Evolutionary conservation across 176 grass and related monocot genomes (phyloP).

Genomic region (Ananas comosus): DNA sequence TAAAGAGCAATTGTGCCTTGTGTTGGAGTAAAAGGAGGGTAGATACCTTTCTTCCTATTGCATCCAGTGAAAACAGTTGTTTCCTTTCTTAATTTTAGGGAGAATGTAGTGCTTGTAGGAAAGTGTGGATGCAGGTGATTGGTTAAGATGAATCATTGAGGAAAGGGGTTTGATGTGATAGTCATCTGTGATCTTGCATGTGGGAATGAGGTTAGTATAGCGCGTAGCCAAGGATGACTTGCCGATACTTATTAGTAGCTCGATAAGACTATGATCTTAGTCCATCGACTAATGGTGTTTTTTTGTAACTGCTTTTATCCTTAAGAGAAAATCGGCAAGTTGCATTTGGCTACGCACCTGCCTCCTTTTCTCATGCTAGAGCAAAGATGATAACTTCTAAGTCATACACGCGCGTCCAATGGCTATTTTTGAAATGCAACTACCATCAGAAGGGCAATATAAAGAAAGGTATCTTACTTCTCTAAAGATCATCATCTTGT

Average conservation of each 20-base stretch:
- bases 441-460: not conserved
- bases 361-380: conserved; percentile 80
- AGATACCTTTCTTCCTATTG: conserved; percentile 2
- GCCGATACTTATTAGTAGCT: conserved; percentile 22
- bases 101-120: conserved; percentile 1
- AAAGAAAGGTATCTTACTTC: not conserved
- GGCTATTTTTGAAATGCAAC: not conserved
- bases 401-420: not conserved
- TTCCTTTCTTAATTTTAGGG: not conserved
- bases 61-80: not conserved
- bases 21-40: conserved; percentile 13
- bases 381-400: conserved; percentile 29
- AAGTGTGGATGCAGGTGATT: not conserved
- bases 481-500: no score
- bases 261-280: not conserved
- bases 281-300: not conserved
- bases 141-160: not conserved
- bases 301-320: not conserved
- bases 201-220: conserved; percentile 44
- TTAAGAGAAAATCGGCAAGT: conserved; percentile 37
- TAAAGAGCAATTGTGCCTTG: conserved; percentile 22
- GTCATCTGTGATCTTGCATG: conserved; percentile 55
- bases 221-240: conserved; percentile 98
- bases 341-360: conserved; percentile 56
- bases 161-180: not conserved